Evolutionary conservation across 2,329 filamentous ascomycete species (phyloP), one percentile per base, ranked within the genome.

Genomic region (Pyrenochaeta sp.): DNA sequence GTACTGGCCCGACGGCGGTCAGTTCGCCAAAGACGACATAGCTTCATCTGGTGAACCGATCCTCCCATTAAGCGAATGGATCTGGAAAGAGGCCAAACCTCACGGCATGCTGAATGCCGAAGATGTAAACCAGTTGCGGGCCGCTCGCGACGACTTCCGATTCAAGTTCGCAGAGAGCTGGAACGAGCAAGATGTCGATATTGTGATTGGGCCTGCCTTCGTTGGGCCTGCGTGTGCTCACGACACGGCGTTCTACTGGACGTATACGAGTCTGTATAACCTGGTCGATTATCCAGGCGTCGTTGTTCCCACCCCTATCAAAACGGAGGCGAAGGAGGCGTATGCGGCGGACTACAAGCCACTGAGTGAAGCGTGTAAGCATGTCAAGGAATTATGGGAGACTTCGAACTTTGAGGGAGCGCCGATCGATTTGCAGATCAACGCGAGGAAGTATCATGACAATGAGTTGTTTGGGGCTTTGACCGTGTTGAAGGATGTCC

Each of bases 1-100:
- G 12, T 84, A 84, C 72, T 84, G 79, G 68, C 82, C 83, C 0
- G 81, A 83, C 27, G 80, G 79, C 13, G 80, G 75, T 2, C 61
- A 58, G 40, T 53, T 60, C 32, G 61, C 76, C 49, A 73, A 72
- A 50, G 68, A 67, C 2, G 64, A 73, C 19, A 71, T 84, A 30
- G 60, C 61, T 0, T 61, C 71, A 9, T 72, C 78, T 0, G 79
- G 78, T 8, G 83, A 85, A 61, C 82, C 83, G 0, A 61, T 78
- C n/a, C 77, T 79, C 10, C 71, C 78, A 0, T 71, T 85, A 1
- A 84, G 78, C 7, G 65, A 81, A 5, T 65, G 56, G 54, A 56
- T 54, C 2, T 52, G 43, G 50, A 52, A 59, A 40, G 54, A 59
- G 2, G 54, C 60, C 5, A 50, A 58, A 25, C 39, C 49, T 6